Evolutionary conservation across 2,329 filamentous ascomycete genomes (phyloP), one percentile per base, ranked within the genome.

Genomic region (Coniochaeta pulveracea): DNA sequence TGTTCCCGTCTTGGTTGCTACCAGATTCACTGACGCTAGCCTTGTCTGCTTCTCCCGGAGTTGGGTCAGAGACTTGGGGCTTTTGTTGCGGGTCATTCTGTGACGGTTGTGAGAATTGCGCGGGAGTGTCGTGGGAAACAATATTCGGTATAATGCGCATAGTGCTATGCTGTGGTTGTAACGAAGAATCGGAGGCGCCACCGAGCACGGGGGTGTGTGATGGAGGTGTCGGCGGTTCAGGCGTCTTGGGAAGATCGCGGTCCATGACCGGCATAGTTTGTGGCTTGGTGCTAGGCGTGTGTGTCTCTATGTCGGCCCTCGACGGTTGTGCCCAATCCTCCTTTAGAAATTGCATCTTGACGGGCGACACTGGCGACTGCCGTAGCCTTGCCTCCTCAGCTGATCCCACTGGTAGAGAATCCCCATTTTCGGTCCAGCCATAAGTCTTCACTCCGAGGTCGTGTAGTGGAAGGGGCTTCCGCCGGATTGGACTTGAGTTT

Each of bases 321-420:
- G 66, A 68, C 15, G 69, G 63, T 43, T 60, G 59, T 14, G 58
- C 57, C 65, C 65, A 73, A 47, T 66, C 60, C 26, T 69, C 67
- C 16, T 60, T 53, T 32, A 66, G 65, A 35, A 69, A 64, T 45
- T 68, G 72, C 34, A 75, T 61, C 37, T 57, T 62, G 36, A 72
- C 68, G 12, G 73, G 71, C 25, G 72, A 76, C 18, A 65, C 57
- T 19, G 72, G 71, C 11, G 63, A 60, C 33, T 66, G 61, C 39
- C 64, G 62, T 38, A 74, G 55, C 38, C 60, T 58, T 14, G 60
- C 59, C 33, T 57, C 57, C 24, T 48, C 33, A 17, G 43, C 27
- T 5, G 50, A 43, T 3, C 48, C 37, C n/a, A 38, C 40, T 6
- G 53, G 48, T 26, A 52, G 37, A 17, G 50, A 40, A 32, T 55